These are phyloP conservation scores for Clathrospora elynae DNA, from an alignment of 2,329 filamentous ascomycete genomes.

Conservation along the genomic window DNA sequence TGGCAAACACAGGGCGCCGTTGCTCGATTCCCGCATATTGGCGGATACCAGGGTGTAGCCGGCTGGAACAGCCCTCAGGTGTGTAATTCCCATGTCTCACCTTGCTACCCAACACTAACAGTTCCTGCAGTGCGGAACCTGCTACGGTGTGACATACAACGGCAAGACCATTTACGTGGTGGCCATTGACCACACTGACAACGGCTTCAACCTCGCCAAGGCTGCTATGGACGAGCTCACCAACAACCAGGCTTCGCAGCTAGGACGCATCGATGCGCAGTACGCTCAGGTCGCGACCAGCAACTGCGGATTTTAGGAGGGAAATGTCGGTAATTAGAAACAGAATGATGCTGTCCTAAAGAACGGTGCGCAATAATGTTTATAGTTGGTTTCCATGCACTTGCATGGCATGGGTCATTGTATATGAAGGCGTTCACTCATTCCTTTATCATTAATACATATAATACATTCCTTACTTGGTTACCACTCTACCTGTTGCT, in stretches of 20 bases:
- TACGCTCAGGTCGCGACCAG: slow-evolving; percentile 46
- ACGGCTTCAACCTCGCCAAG: slow-evolving; percentile 58
- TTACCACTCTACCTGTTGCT: too few relatives aligned
- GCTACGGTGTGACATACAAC: slow-evolving; percentile 58
- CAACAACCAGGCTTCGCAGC: slow-evolving; percentile 49
- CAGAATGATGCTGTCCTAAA: too few relatives aligned
- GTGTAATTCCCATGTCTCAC: slow-evolving; percentile 7
- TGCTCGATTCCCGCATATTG: slow-evolving; percentile 56
- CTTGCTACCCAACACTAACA: slow-evolving; percentile 12
- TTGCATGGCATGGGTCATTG: too few relatives aligned
- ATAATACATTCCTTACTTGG: too few relatives aligned
- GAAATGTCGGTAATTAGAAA: too few relatives aligned
- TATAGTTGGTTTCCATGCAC: too few relatives aligned
- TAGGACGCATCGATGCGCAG: slow-evolving; percentile 53
- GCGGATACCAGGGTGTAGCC: slow-evolving; percentile 55
- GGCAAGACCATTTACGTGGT: slow-evolving; percentile 55
- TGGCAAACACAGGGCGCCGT: slow-evolving; percentile 58
- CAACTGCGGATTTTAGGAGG: slow-evolving; percentile 40
- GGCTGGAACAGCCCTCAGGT: slow-evolving; percentile 52
- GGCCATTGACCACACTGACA: slow-evolving; percentile 54
- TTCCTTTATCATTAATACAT: too few relatives aligned
- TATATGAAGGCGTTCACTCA: too few relatives aligned
- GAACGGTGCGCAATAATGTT: too few relatives aligned
- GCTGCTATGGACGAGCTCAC: slow-evolving; percentile 58
- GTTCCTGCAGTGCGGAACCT: slow-evolving; percentile 55